Base-by-base conservation (phyloP, 208 protist genomes). In the Acanthamoeba lugdunensis region DNA sequence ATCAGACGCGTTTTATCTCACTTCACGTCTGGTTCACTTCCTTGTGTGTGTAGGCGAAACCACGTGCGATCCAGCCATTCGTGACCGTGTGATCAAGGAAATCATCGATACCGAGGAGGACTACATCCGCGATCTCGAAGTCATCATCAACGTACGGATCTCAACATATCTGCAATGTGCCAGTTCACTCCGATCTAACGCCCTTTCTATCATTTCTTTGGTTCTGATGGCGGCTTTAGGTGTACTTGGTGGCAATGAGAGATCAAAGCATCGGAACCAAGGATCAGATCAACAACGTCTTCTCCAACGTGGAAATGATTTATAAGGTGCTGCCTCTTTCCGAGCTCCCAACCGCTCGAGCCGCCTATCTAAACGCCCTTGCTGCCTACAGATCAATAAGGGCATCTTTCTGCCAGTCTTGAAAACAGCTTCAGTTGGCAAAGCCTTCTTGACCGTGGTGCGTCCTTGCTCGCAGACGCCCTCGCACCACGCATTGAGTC, bases 71-170 rank as follows among this genome's bases (percentile, higher is more conserved):
- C 30, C 41, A 5, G 54, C 92, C 28, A 94, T 14, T 23, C 92
- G 92, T 2, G 37, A 94, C 25, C 71, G 56, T 23, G 77, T 94
- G 13, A 94, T 89, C 52, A 89, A 94, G 58, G 92, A 94, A 71
- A 94, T 94, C 33, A 94, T 94, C 23, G 69, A 52, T 37, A 94
- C 92, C 13, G 92, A 94, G 23, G 92, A 94, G 65, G 92, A 94
- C 54, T 94, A 94, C 79, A 56, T 94, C 37, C 71, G 92, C n/a
- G 92, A 94, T 63, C 77, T 94, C 52, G 81, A 94, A 30, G 54
- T 89, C 28, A 89, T 94, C 50, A 89, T 94, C 48, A 89, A 50
- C 45, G 92, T 94, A 50, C 4, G 65, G 58, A 37, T 41, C n/a
- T 23, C 41, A 16, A 18, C 37, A 8, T 5, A 1, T 25, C 37